Percentiles rank a stretch among this genome's conserved stretches.
phyloP scores from a whole-genome alignment of 139 green algal genomes.

The Coccomyxa sp. region DNA sequence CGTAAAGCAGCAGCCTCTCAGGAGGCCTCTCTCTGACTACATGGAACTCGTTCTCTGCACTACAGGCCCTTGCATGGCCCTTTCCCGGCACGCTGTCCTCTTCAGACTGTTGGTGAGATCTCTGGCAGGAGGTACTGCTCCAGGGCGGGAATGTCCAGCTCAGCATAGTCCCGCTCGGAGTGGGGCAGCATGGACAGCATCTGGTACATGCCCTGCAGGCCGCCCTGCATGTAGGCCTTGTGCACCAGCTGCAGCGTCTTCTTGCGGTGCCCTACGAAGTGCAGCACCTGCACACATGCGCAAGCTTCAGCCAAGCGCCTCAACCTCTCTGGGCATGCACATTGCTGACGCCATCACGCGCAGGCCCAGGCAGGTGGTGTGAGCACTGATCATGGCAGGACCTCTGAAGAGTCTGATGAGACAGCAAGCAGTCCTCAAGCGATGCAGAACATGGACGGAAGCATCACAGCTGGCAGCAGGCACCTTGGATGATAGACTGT shows the following conservation, averaged over 20 bases:
- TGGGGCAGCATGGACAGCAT: neutral
- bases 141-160: neutral
- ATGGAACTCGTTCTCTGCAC: too few species aligned
- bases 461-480: too few species aligned
- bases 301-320: neutral
- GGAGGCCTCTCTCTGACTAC: too few species aligned
- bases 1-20: too few species aligned
- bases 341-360: too few species aligned
- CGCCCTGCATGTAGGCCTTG: neutral
- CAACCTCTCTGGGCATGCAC: too few species aligned
- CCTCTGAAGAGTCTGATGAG: too few species aligned
- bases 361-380: too few species aligned
- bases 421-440: too few species aligned
- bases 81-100: neutral
- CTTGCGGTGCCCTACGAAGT: slow-evolving; percentile 4
- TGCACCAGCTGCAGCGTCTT: neutral
- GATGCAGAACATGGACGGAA: neutral
- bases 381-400: too few species aligned
- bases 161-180: neutral
- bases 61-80: neutral
- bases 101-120: neutral
- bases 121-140: neutral
- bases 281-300: neutral
- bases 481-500: too few species aligned
- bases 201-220: neutral